These are phyloP conservation scores for Xylariaceae sp. DNA, from an alignment of 2,329 filamentous ascomycete genomes.

Conservation along the genomic window DNA sequence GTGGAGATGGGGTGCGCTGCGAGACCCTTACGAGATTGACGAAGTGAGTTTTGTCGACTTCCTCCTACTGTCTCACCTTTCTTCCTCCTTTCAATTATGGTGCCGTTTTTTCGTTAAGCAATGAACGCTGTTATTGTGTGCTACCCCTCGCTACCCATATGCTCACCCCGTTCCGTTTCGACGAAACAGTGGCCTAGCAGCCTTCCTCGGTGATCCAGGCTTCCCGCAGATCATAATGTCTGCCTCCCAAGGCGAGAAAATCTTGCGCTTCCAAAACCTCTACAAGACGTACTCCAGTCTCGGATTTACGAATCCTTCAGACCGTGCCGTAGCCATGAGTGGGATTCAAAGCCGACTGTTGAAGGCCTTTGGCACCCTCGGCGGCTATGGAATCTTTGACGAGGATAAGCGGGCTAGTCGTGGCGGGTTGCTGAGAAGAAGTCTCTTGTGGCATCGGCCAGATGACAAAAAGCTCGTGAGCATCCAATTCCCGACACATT, in stretches of 20 bases:
- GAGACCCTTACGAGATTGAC: slow-evolving; percentile 30
- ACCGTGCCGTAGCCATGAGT: background rate
- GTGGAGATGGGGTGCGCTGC: slow-evolving; percentile 31
- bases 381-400: slow-evolving; percentile 1
- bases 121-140: too few relatives aligned
- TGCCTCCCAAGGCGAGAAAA: slow-evolving; percentile 5
- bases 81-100: too few relatives aligned
- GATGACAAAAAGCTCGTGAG: background rate
- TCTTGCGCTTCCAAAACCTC: slow-evolving; percentile 1
- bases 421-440: background rate
- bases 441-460: background rate
- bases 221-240: slow-evolving; percentile 3
- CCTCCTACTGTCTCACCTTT: background rate
- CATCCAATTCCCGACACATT: background rate
- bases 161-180: too few relatives aligned
- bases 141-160: too few relatives aligned
- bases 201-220: background rate
- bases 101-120: too few relatives aligned
- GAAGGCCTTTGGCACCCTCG: background rate
- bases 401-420: background rate
- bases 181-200: background rate
- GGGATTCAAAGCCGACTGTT: slow-evolving; percentile 2
- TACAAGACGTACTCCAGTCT: slow-evolving; percentile 2
- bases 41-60: slow-evolving; percentile 26
- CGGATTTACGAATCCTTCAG: background rate